These are phyloP conservation scores for Exutisphaerella laricina DNA, from an alignment of 2,329 filamentous ascomycete species.

Conservation along the genomic window DNA sequence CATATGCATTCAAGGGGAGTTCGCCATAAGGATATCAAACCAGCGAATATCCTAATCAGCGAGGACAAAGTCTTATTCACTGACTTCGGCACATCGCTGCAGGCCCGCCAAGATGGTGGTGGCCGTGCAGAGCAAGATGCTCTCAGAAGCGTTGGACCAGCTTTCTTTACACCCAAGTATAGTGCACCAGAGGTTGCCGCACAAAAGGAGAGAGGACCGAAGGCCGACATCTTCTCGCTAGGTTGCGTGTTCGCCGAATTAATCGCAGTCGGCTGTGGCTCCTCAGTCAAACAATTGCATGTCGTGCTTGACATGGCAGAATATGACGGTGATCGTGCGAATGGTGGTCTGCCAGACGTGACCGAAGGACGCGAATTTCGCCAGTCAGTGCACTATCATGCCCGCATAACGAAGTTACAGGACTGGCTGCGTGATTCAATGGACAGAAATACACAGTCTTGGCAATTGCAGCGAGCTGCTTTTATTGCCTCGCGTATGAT, in stretches of 20 bases:
- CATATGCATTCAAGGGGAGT: constrained; percentile 10
- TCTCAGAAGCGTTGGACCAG: not conserved
- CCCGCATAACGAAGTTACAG: not conserved
- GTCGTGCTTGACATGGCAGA: not conserved
- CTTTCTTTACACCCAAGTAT: constrained; percentile 12
- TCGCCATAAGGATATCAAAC: constrained; percentile 65
- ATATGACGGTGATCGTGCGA: not conserved
- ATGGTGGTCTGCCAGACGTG: not conserved
- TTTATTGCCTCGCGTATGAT: too few relatives aligned
- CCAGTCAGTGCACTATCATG: not conserved
- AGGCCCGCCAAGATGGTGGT: not conserved
- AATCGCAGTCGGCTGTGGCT: constrained; percentile 3
- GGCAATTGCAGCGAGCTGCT: not conserved
- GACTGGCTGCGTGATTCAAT: not conserved
- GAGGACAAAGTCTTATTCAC: constrained; percentile 24
- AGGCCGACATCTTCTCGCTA: constrained; percentile 11
- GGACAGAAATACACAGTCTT: not conserved
- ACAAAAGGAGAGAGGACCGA: not conserved
- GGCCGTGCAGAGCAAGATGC: not conserved
- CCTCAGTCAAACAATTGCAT: not conserved
- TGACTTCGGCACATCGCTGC: constrained; percentile 10
- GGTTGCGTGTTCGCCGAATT: constrained; percentile 13
- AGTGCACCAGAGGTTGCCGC: constrained; percentile 9
- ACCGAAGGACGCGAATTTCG: not conserved
- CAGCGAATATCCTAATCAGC: constrained; percentile 90